A percentile compares a stretch with the other conserved stretches of the same genome.
Conservation (phyloP, 1,284 basidiomycete species). For the Tremellales sp. region DNA sequence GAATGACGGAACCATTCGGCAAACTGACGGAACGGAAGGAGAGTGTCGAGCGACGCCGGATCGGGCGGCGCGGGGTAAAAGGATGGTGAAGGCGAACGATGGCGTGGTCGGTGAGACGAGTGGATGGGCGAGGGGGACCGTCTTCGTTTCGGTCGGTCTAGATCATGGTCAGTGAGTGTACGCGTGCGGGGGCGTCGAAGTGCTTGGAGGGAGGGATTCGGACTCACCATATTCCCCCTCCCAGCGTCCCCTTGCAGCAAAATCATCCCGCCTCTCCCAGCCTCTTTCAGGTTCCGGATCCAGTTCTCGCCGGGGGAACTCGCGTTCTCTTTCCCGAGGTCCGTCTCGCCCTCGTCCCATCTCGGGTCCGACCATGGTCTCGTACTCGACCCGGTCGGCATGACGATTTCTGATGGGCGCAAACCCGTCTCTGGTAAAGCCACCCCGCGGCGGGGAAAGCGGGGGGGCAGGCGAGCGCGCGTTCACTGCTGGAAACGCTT, state of each 20-base stretch:
- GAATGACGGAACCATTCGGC: conserved; percentile 84
- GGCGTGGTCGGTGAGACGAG: conserved; percentile 28
- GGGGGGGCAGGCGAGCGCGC: background rate
- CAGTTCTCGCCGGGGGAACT: conserved; percentile 25
- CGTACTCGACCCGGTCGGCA: conserved; percentile 18
- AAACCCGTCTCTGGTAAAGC: conserved; percentile 33
- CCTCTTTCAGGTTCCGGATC: conserved; percentile 22
- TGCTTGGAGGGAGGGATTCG: background rate
- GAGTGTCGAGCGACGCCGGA: conserved; percentile 75
- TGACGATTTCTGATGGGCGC: conserved; percentile 35
- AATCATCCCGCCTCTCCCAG: conserved; percentile 15
- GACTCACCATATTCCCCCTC: conserved; percentile 38
- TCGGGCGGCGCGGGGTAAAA: conserved; percentile 50
- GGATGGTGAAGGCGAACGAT: conserved; percentile 32
- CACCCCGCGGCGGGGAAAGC: conserved; percentile 4
- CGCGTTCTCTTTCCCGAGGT: conserved; percentile 18
- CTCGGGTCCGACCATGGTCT: conserved; percentile 3
- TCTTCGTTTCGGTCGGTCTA: conserved; percentile 64
- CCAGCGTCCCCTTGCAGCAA: conserved; percentile 21
- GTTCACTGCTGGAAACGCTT: no score
- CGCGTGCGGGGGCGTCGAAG: background rate
- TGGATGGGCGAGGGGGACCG: conserved; percentile 82
- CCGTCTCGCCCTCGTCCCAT: conserved; percentile 6
- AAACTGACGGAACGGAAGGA: conserved; percentile 75
- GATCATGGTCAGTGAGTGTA: background rate